Base-by-base conservation (phyloP, 2,329 filamentous ascomycete genomes). In the Pseudogymnoascus sp. region DNA sequence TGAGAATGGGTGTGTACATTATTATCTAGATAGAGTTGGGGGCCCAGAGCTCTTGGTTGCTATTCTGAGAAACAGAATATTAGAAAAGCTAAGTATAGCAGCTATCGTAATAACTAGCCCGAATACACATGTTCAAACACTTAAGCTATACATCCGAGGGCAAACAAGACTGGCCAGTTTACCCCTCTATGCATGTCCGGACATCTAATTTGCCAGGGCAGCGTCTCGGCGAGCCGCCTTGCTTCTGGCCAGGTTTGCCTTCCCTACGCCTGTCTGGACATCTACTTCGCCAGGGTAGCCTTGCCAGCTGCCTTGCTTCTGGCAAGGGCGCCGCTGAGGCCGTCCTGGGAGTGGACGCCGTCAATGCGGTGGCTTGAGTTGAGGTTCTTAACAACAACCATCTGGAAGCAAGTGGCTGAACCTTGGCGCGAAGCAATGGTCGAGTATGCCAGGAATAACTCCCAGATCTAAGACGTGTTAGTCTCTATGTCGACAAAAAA, bases 371-470 rank as follows among this genome's bases (percentile, higher is more conserved):
- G 91, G 33, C 86, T 91, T 37, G 88, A 87, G 80, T 96, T 96
- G 76, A 96, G 83, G 80, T 96, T 96, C 86, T 96, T 96, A 75
- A 93, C 89, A 64, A 91, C 79, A 16, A 87, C 87, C 71, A 96
- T 89, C 80, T 96, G 91, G 81, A 86, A 96, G 82, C 91, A 95
- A 33, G 90, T 91, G 62, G 91, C 91, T 68, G 83, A 82, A 68
- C 91, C 91, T 77, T 96, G 91, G 73, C 91, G 88, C 25, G 91
- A 91, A 72, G 85, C 85, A 74, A 96, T 96, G 73, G 88, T 90
- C 16, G 89, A 91, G 76, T 87, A 93, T 66, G 90, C 90, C 65
- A 96, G 84, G 85, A 96, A 96, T 78, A 87, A 91, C 74, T 96
- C 90, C 91, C 91, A 96, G 74, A 95, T 95, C 87, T 90, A 67